Conservation (phyloP, 768 basidiomycete genomes). For the Naganishia friedmannii region DNA sequence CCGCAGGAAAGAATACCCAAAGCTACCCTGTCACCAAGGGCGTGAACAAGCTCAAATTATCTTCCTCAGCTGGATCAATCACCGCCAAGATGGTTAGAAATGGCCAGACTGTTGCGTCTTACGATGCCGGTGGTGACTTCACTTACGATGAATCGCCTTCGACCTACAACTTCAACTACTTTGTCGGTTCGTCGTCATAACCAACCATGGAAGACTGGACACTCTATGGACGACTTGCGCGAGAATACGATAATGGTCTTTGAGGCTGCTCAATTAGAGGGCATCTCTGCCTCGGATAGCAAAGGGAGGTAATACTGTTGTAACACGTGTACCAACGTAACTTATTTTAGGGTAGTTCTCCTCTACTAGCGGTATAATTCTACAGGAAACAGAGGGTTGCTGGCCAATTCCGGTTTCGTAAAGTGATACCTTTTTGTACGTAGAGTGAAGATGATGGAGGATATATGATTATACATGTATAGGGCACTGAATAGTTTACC, state of each 20-base stretch:
- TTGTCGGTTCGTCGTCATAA: conserved; percentile 46
- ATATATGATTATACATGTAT: conserved; percentile 9
- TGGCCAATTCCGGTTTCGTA: conserved; percentile 12
- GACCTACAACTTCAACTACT: conserved; percentile 54
- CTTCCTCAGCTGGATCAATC: conserved; percentile 59
- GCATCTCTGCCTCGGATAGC: background rate
- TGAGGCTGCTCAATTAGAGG: background rate
- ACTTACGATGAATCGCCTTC: conserved; percentile 39
- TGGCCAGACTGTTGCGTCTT: conserved; percentile 56
- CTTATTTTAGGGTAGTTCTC: conserved; percentile 1
- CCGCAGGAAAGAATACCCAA: conserved; percentile 49
- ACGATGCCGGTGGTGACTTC: conserved; percentile 38
- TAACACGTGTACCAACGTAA: background rate
- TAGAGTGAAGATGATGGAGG: background rate
- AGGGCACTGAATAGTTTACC: background rate
- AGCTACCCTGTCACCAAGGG: conserved; percentile 56
- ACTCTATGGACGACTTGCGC: background rate
- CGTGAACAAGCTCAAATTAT: conserved; percentile 63
- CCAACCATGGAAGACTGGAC: conserved; percentile 9
- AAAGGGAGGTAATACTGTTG: background rate
- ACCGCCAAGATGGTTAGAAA: conserved; percentile 60
- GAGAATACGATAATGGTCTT: background rate
- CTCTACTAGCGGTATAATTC: conserved; percentile 21
- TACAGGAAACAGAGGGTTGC: background rate
- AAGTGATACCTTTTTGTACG: conserved; percentile 5